Evolutionary conservation across 78 protist species (phyloP).

Genomic region (Parvularia atlantis): DNA sequence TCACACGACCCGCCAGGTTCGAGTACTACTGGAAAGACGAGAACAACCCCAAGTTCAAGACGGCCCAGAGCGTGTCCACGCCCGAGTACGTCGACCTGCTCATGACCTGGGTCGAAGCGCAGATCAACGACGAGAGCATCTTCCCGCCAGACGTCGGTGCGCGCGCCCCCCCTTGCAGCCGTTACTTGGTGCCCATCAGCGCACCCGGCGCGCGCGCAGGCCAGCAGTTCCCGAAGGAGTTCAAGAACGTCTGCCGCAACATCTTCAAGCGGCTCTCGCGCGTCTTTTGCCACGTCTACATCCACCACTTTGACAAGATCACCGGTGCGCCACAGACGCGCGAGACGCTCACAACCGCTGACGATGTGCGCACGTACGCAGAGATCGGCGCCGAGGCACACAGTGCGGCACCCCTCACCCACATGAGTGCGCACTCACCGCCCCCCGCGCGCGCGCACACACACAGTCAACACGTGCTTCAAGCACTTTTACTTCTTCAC

Average conservation of each 20-base stretch:
- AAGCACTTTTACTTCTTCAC: slow-evolving; percentile 60
- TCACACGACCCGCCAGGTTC: slow-evolving; percentile 5
- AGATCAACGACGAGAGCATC: slow-evolving; percentile 69
- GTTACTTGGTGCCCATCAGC: no score
- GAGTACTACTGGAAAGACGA: slow-evolving; percentile 87
- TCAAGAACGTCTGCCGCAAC: slow-evolving; percentile 41
- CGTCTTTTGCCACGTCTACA: slow-evolving; percentile 89
- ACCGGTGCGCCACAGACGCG: no score
- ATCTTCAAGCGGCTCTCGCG: slow-evolving; percentile 71
- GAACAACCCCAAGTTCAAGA: slow-evolving; percentile 53
- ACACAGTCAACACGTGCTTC: slow-evolving; percentile 22
- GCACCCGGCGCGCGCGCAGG: no score
- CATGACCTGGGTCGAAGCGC: slow-evolving; percentile 86
- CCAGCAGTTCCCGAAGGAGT: slow-evolving; percentile 80
- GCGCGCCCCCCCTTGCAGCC: no score
- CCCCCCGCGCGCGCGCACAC: no score
- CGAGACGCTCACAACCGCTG: no score
- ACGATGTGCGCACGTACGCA: no score
- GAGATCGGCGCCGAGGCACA: slow-evolving; percentile 76
- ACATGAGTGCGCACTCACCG: no score
- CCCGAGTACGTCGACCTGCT: slow-evolving; percentile 79
- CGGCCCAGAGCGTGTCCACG: slow-evolving; percentile 70
- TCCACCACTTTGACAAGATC: slow-evolving; percentile 73
- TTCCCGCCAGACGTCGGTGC: slow-evolving; percentile 64
- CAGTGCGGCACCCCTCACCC: no score